Evolutionary conservation across 2,329 filamentous ascomycete species (phyloP).

Genomic region (Scedosporium boydii): DNA sequence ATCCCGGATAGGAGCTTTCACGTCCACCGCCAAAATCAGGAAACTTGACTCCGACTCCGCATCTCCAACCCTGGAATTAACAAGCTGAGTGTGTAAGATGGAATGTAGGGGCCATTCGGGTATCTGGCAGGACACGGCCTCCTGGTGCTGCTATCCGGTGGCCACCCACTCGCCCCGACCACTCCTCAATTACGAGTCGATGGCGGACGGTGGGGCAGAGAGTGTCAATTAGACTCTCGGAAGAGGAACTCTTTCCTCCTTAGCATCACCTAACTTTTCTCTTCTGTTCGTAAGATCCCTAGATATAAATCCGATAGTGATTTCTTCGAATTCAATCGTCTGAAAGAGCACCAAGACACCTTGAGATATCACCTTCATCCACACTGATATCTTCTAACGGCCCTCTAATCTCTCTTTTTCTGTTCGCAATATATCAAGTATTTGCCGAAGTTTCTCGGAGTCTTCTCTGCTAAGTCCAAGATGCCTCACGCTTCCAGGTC

Average conservation of each 20-base stretch:
- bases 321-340: not conserved
- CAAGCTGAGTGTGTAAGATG: not conserved
- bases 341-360: not conserved
- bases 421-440: not conserved
- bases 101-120: not conserved
- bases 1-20: not conserved
- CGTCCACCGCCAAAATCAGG: not conserved
- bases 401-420: not conserved
- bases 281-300: not conserved
- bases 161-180: too few relatives aligned
- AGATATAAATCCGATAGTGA: not conserved
- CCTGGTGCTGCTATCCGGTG: not conserved
- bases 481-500: constrained; percentile 9
- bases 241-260: not conserved
- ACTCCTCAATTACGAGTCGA: too few relatives aligned
- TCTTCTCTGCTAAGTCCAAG: not conserved
- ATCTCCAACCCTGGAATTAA: not conserved
- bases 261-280: not conserved
- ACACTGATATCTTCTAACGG: not conserved
- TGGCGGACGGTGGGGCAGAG: too few relatives aligned
- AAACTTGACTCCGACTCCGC: not conserved
- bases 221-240: too few relatives aligned
- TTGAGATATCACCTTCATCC: not conserved
- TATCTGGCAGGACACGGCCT: not conserved
- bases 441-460: not conserved